A percentile compares a stretch with the other conserved stretches of the same genome.
phyloP scores from a whole-genome alignment of 768 basidiomycete species.

The Amanita pallidorosea region DNA sequence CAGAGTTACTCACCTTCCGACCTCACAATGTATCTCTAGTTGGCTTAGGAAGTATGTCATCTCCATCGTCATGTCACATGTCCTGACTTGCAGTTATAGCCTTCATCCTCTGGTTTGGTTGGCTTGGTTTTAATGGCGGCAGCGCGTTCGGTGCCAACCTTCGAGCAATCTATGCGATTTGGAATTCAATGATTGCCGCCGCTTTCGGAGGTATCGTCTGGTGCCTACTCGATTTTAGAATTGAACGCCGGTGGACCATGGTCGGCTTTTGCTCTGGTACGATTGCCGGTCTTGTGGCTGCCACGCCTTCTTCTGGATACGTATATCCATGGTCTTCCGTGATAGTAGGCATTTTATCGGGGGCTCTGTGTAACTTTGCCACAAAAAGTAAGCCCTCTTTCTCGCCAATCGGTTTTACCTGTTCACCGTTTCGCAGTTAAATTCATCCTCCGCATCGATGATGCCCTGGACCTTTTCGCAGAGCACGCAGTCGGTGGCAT shows the following conservation, averaged over 20 bases:
- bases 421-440: slow-evolving; percentile 38
- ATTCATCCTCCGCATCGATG: slow-evolving; percentile 63
- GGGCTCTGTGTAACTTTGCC: slow-evolving; percentile 69
- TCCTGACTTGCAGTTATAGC: slow-evolving; percentile 18
- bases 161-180: slow-evolving; percentile 73
- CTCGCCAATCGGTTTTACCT: neutral
- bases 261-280: slow-evolving; percentile 93
- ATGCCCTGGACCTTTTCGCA: slow-evolving; percentile 87
- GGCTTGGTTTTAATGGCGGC: slow-evolving; percentile 87
- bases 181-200: slow-evolving; percentile 84
- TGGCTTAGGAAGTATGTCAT: slow-evolving; percentile 52
- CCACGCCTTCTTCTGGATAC: slow-evolving; percentile 81
- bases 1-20: slow-evolving; percentile 67
- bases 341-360: slow-evolving; percentile 64
- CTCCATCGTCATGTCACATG: neutral
- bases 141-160: slow-evolving; percentile 84
- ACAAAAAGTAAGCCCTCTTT: slow-evolving; percentile 52
- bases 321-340: slow-evolving; percentile 71
- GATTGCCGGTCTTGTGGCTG: slow-evolving; percentile 81
- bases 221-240: slow-evolving; percentile 71
- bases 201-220: slow-evolving; percentile 77
- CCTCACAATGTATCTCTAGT: slow-evolving; percentile 85
- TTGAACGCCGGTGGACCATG: slow-evolving; percentile 78
- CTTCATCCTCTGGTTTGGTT: slow-evolving; percentile 81
- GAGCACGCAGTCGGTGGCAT: slow-evolving; percentile 84